Evolutionary conservation across 352 stramenopile species (phyloP).

Genomic region (Phytophthora pinifolia): DNA sequence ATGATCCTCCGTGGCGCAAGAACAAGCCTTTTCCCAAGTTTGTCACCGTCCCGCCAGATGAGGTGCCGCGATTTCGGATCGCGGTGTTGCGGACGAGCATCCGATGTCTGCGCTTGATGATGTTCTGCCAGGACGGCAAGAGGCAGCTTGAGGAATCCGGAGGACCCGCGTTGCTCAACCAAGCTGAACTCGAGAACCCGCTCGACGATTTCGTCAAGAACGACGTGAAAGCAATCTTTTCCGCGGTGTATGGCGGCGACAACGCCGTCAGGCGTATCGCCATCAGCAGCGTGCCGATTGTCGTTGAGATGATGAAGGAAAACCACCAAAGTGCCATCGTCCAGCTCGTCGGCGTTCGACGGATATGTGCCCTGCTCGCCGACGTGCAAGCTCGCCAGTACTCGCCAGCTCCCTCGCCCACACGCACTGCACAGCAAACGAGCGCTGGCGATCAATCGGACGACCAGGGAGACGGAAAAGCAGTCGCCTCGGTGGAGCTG

Average conservation of each 20-base stretch:
- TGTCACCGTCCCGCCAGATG: conserved; percentile 40
- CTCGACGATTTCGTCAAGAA: conserved; percentile 76
- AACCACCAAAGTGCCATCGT: conserved; percentile 62
- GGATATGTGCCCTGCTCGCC: conserved; percentile 52
- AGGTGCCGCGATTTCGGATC: conserved; percentile 53
- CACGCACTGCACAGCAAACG: conserved; percentile 9
- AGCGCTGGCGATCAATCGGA: conserved; percentile 5
- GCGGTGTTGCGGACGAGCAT: conserved; percentile 59
- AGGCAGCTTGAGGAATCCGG: conserved; percentile 39
- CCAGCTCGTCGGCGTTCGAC: conserved; percentile 49
- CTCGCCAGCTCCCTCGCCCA: conserved; percentile 19
- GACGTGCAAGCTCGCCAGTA: conserved; percentile 32
- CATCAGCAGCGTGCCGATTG: conserved; percentile 48
- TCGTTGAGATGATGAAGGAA: conserved; percentile 68
- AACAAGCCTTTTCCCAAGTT: conserved; percentile 49
- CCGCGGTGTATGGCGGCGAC: conserved; percentile 61
- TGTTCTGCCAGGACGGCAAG: conserved; percentile 51
- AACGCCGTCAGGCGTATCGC: conserved; percentile 69
- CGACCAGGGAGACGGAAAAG: conserved; percentile 3
- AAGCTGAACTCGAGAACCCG: conserved; percentile 50
- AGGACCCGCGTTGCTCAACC: conserved; percentile 53
- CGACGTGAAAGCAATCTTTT: conserved; percentile 77
- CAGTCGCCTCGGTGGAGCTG: conserved; percentile 11
- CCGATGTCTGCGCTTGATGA: conserved; percentile 68
- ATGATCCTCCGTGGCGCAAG: conserved; percentile 57